Base-by-base conservation (phyloP, 2,329 filamentous ascomycete genomes). In the Cryphonectria radicalis region DNA sequence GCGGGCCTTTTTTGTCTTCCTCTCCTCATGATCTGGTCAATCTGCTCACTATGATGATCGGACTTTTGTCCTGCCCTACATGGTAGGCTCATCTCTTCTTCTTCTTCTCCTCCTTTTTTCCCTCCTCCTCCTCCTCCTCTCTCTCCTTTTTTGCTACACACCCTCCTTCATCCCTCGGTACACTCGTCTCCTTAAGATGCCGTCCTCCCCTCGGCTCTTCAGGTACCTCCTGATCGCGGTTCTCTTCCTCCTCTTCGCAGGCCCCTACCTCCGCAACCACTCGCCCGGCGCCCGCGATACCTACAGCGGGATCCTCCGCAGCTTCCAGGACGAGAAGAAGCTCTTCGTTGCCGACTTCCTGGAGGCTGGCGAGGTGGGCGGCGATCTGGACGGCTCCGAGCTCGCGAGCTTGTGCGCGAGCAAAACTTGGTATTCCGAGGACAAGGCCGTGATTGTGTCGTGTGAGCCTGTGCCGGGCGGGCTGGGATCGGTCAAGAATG, bases 401-500 rank as follows among this genome's bases (percentile, higher is more conserved):
- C 78, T 82, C 46, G 65, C 72, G 25, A 72, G 74, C 63, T 73
- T 81, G 28, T 86, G 83, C 76, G 78, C 76, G 37, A 77, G 72
- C 65, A 83, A 76, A 66, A 77, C 70, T 25, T 86, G 84, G 83
- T 79, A 77, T 1, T 77, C 79, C 10, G 59, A 68, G 19, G 62
- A 68, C 37, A 32, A 62, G 1, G 81, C 80, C 4, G 74, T 86
- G 53, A 76, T 85, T 28, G 79, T 86, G 75, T 79, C 80, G 28
- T 84, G 85, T 70, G 81, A 82, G 25, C 78, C 81, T n/a, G 78
- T 80, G 7, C 77, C 81, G 2, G 85, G 83, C 3, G 83, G 82
- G 5, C 75, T 86, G n/a, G 82, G 79, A 7, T 79, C 81, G 67
- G 81, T 85, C 25, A 81, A 83, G 71, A 84, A 84, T 73, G 81